Base-by-base conservation (phyloP, 2,329 filamentous ascomycete genomes). In the Apiospora malaysiana region DNA sequence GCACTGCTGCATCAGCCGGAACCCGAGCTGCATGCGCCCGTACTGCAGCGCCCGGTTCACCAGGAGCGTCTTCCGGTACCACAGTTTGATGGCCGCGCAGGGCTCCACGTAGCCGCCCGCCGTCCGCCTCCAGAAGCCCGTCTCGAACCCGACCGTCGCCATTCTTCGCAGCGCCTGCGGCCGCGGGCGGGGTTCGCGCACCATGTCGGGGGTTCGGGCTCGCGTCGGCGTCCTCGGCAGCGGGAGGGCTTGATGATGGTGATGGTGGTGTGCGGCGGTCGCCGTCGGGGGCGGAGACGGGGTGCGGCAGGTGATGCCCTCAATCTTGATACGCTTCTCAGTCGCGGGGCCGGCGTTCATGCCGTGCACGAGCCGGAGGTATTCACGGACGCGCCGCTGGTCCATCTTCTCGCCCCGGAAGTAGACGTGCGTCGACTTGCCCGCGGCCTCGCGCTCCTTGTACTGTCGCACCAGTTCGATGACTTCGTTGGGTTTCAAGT, bases 401-500 rank as follows among this genome's bases (percentile, higher is more conserved):
- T 63, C 56, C 56, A 63, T 63, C 56, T 32, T 32, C 56, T 63
- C 56, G 56, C 56, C 56, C 56, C 56, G 56, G 32, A 63, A 63
- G 56, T 63, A 63, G 2, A 63, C 56, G 18, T 63, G 56, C 3
- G 56, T 63, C 27, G 56, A 12, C 3, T 63, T 63, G 1, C 56
- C 56, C 2, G 56, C 56, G 18, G 56, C 32, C 18, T 63, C 56
- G 18, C 56, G 56, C 56, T 63, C 56, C 18, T 63, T 63, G 32
- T 63, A 63, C 21, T 63, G 56, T 40, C 56, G 56, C 18, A 63
- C 56, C 16, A 63, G 56, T 18, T 63, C 56, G 2, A 63, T 63
- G 32, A 63, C 56, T 21, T 63, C 56, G 56, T 21, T 32, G 32
- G 56, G 56, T 4, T 63, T 63, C 18, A 63, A 21, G 56, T 63